These are phyloP conservation scores for Debaryomyces sp. DNA, from an alignment of 1,139 yeast genomes.

Conservation along the genomic window DNA sequence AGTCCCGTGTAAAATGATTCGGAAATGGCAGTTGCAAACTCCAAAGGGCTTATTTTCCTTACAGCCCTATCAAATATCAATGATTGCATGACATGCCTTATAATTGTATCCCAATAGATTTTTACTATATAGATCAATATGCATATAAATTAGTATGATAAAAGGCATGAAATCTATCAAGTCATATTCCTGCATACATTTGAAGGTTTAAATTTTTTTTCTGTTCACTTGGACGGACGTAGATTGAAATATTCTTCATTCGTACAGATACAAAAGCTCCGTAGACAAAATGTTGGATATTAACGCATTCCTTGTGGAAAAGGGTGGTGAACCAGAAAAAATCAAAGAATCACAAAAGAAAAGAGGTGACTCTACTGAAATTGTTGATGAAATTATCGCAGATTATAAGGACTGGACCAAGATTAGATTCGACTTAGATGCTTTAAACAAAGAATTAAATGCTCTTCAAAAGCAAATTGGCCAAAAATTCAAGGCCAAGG, in stretches of 20 bases:
- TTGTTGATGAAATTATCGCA: slow-evolving; percentile 90
- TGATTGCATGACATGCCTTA: slow-evolving; percentile 35
- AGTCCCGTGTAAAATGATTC: slow-evolving; percentile 43
- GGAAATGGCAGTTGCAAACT: slow-evolving; percentile 40
- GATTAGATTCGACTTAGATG: slow-evolving; percentile 90
- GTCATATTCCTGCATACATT: slow-evolving; percentile 5
- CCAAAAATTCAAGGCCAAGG: slow-evolving; percentile 87
- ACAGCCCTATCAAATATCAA: slow-evolving; percentile 37
- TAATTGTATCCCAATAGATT: background rate
- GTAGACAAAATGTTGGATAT: slow-evolving; percentile 75
- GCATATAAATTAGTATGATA: background rate
- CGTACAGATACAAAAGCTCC: background rate
- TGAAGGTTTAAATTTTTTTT: background rate
- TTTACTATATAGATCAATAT: background rate
- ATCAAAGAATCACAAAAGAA: slow-evolving; percentile 89
- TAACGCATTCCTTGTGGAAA: slow-evolving; percentile 86
- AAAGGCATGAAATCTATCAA: background rate
- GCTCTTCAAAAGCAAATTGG: slow-evolving; percentile 92
- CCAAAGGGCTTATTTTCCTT: slow-evolving; percentile 32
- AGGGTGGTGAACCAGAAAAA: slow-evolving; percentile 92
- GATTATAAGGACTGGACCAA: slow-evolving; percentile 93
- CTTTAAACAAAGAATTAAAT: slow-evolving; percentile 82
- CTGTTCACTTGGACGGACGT: background rate
- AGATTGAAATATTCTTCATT: background rate
- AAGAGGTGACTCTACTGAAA: slow-evolving; percentile 91